Percentiles rank a stretch among this genome's conserved stretches.
Conservation (phyloP, 495 filamentous ascomycete genomes). For the Xanthoparmelia taractica region DNA sequence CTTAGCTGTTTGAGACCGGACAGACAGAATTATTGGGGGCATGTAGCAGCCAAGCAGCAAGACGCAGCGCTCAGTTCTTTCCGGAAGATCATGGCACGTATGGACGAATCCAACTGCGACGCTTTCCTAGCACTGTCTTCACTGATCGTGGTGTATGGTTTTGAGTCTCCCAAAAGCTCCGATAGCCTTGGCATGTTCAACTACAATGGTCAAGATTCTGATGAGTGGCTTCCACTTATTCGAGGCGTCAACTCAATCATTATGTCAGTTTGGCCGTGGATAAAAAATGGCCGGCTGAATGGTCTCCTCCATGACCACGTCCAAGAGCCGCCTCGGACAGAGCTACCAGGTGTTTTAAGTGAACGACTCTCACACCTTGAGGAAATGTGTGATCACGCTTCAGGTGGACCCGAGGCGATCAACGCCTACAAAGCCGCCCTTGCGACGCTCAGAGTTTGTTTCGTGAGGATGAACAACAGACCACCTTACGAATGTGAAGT, state of each 20-base stretch:
- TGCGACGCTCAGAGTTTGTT: constrained; percentile 28
- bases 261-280: constrained; percentile 27
- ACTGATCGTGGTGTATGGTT: constrained; percentile 40
- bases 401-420: constrained; percentile 31
- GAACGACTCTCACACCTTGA: constrained; percentile 37
- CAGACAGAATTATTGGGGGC: constrained; percentile 20
- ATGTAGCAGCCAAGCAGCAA: constrained; percentile 39
- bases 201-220: constrained; percentile 35
- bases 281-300: constrained; percentile 31
- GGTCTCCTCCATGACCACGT: constrained; percentile 35
- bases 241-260: constrained; percentile 37
- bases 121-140: constrained; percentile 42
- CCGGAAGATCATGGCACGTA: constrained; percentile 28
- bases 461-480: constrained; percentile 24
- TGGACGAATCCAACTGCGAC: constrained; percentile 35
- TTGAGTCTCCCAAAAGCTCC: constrained; percentile 35
- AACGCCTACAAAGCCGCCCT: constrained; percentile 33
- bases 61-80: constrained; percentile 35
- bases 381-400: constrained; percentile 30
- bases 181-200: constrained; percentile 31
- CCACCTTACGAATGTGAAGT: constrained; percentile 24
- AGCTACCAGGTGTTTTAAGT: constrained; percentile 29
- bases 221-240: constrained; percentile 38
- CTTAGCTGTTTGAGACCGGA: constrained; percentile 34
- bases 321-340: constrained; percentile 30